A percentile compares a stretch with the other conserved stretches of the same genome.
phyloP scores from a whole-genome alignment of 2,329 filamentous ascomycete species.

The Camillea tinctor region DNA sequence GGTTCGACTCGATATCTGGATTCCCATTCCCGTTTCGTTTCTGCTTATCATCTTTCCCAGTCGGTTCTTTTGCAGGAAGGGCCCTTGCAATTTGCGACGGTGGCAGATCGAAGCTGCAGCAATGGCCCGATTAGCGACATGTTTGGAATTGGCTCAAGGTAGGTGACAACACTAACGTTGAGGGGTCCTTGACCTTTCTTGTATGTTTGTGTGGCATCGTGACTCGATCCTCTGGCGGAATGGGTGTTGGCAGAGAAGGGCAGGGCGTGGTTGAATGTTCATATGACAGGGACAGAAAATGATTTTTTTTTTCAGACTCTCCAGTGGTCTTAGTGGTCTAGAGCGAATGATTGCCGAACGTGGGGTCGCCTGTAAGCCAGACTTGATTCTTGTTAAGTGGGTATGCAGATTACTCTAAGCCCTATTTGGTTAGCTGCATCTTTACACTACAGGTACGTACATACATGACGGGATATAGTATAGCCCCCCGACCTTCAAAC shows the following conservation, averaged over 20 bases:
- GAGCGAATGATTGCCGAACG: not conserved
- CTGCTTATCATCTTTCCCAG: constrained; percentile 33
- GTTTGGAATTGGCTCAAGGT: constrained; percentile 12
- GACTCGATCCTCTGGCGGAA: not conserved
- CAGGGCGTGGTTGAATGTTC: not conserved
- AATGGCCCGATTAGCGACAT: constrained; percentile 9
- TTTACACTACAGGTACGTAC: no score
- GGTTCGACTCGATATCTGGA: constrained; percentile 24
- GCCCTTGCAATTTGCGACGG: constrained; percentile 49
- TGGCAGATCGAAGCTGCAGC: constrained; percentile 48
- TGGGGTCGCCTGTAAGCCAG: not conserved
- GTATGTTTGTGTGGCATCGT: constrained; percentile 88
- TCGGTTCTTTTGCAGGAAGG: constrained; percentile 43
- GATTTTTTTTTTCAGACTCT: not conserved
- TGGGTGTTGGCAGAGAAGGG: not conserved
- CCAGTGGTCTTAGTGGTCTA: no score
- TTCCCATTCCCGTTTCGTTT: constrained; percentile 33
- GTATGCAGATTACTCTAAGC: not conserved
- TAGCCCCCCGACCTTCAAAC: no score
- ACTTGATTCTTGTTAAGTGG: not conserved
- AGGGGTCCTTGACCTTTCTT: constrained; percentile 56
- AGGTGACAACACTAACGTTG: constrained; percentile 43
- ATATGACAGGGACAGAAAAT: not conserved
- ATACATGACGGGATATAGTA: no score
- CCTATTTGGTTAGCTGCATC: not conserved